Percentiles rank a stretch among this genome's conserved stretches.
Evolutionary conservation across 2,329 filamentous ascomycete genomes (phyloP).

Genomic region (Dactylellina leptospora): DNA sequence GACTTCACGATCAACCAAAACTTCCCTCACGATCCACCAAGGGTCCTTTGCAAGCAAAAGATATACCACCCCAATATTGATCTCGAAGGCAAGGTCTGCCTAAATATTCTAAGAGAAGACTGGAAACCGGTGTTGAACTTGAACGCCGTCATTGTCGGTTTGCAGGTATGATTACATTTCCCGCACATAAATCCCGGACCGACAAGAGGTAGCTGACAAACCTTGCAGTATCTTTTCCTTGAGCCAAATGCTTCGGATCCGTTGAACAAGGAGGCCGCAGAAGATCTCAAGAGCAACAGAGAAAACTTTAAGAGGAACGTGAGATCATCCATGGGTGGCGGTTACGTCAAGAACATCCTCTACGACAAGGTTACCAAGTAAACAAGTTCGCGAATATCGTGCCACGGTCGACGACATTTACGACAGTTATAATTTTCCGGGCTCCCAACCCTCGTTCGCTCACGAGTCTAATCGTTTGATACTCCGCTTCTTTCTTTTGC

Average conservation of each 20-base stretch:
- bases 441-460: conserved; percentile 48
- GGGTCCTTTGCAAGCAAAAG: conserved; percentile 96
- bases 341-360: conserved; percentile 73
- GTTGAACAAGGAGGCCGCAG: conserved; percentile 97
- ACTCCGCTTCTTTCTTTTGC: conserved; percentile 31
- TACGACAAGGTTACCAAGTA: conserved; percentile 84
- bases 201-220: conserved; percentile 26
- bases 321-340: conserved; percentile 81
- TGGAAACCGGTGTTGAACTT: conserved; percentile 99
- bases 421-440: conserved; percentile 54
- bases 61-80: conserved; percentile 99
- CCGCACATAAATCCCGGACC: background rate
- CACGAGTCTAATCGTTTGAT: background rate
- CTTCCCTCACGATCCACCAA: conserved; percentile 96
- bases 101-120: conserved; percentile 96
- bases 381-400: conserved; percentile 33
- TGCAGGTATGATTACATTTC: conserved; percentile 70
- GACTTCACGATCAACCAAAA: conserved; percentile 91
- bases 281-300: conserved; percentile 84
- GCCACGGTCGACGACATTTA: conserved; percentile 35
- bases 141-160: conserved; percentile 92
- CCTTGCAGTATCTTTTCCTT: conserved; percentile 84
- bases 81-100: conserved; percentile 93
- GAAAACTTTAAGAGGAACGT: conserved; percentile 94
- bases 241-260: conserved; percentile 97